Conservation (phyloP, 352 stramenopile species). For the Phytophthora tubulina region DNA sequence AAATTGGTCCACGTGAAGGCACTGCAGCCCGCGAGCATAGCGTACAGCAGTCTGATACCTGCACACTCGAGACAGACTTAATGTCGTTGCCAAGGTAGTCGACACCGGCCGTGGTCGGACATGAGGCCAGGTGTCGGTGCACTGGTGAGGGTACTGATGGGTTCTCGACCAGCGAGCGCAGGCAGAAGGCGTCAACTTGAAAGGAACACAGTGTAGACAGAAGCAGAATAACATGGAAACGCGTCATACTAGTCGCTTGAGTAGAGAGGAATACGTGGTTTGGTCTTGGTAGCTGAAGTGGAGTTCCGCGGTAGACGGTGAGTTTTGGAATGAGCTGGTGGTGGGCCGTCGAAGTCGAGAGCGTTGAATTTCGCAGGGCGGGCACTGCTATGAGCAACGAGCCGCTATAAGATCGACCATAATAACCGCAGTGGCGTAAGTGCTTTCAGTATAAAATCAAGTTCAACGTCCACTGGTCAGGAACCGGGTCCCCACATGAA, state of each 20-base stretch:
- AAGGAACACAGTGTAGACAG: slow-evolving; percentile 23
- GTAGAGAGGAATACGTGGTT: slow-evolving; percentile 14
- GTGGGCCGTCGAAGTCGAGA: neutral
- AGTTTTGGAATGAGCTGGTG: slow-evolving; percentile 30
- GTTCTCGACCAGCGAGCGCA: slow-evolving; percentile 29
- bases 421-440: too few species aligned
- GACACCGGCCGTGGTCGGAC: slow-evolving; percentile 39
- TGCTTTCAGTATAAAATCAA: too few species aligned
- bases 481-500: too few species aligned
- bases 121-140: slow-evolving; percentile 34
- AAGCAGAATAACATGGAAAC: slow-evolving; percentile 20
- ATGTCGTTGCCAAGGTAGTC: slow-evolving; percentile 64
- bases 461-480: too few species aligned
- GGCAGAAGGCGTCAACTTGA: slow-evolving; percentile 17
- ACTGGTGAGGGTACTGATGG: slow-evolving; percentile 14
- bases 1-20: slow-evolving; percentile 41
- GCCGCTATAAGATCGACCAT: too few species aligned
- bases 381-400: slow-evolving; percentile 1
- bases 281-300: slow-evolving; percentile 21
- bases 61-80: slow-evolving; percentile 16
- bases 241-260: slow-evolving; percentile 32
- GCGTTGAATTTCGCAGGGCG: neutral
- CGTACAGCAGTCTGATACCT: slow-evolving; percentile 36
- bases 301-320: slow-evolving; percentile 33
- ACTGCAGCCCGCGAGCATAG: slow-evolving; percentile 36